These are phyloP conservation scores for Pisolithus sp. DNA, from an alignment of 768 basidiomycete species.

Conservation along the genomic window DNA sequence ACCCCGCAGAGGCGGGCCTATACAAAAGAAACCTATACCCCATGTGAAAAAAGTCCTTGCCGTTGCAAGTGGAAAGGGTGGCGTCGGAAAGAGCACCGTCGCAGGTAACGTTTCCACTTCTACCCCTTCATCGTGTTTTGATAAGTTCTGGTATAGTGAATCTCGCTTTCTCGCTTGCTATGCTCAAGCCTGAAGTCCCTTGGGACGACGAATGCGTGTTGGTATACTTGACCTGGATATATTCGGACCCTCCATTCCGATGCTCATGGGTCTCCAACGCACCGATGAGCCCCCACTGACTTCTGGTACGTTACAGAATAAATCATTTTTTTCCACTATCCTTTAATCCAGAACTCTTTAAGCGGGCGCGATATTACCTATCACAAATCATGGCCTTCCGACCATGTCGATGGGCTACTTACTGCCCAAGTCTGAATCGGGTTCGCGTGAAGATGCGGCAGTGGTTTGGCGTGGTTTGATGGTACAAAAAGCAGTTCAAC, in stretches of 20 bases:
- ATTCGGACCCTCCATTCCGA: slow-evolving; percentile 92
- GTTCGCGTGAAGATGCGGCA: slow-evolving; percentile 60
- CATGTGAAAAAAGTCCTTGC: slow-evolving; percentile 77
- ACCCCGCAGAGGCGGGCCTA: slow-evolving; percentile 49
- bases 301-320: slow-evolving; percentile 38
- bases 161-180: slow-evolving; percentile 68
- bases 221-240: slow-evolving; percentile 93
- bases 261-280: slow-evolving; percentile 81
- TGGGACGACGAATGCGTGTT: slow-evolving; percentile 49
- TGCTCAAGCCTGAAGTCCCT: slow-evolving; percentile 30
- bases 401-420: slow-evolving; percentile 99
- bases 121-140: slow-evolving; percentile 6
- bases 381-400: slow-evolving; percentile 82
- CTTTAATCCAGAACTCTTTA: neutral
- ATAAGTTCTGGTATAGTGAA: slow-evolving; percentile 47
- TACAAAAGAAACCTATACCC: slow-evolving; percentile 51
- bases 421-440: slow-evolving; percentile 49
- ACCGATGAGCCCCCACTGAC: slow-evolving; percentile 76
- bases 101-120: slow-evolving; percentile 48
- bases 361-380: slow-evolving; percentile 77
- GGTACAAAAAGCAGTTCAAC: slow-evolving; percentile 98
- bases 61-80: slow-evolving; percentile 92
- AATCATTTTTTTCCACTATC: too few relatives aligned
- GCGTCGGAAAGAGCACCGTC: slow-evolving; percentile 92
- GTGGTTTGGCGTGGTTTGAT: slow-evolving; percentile 96